Evolutionary conservation across 108 stramenopile species (phyloP).

Genomic region (Cyclotella distinguenda): DNA sequence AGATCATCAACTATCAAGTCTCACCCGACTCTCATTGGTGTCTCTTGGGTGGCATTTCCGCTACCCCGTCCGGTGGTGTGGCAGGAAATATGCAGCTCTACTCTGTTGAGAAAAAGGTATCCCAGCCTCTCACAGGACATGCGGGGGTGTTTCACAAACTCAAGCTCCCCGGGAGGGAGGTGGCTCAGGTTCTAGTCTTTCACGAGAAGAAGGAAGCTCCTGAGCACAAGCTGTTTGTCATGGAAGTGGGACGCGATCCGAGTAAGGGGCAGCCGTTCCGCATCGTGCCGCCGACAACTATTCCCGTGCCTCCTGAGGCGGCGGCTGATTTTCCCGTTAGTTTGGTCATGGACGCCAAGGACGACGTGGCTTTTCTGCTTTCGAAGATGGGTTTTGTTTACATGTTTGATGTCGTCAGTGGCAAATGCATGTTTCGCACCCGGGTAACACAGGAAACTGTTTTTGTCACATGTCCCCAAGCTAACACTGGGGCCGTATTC

Average conservation of each 20-base stretch:
- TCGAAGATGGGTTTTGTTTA: slow-evolving; percentile 98
- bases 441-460: slow-evolving; percentile 96
- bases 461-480: slow-evolving; percentile 90
- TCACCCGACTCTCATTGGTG: slow-evolving; percentile 97
- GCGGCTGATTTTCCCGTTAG: slow-evolving; percentile 96
- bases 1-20: slow-evolving; percentile 98
- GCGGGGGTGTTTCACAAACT: slow-evolving; percentile 91
- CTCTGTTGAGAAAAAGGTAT: slow-evolving; percentile 93
- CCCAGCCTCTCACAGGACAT: slow-evolving; percentile 95
- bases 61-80: slow-evolving; percentile 68
- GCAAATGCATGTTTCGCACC: slow-evolving; percentile 94
- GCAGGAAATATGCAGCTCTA: slow-evolving; percentile 99
- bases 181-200: slow-evolving; percentile 94
- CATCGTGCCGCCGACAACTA: slow-evolving; percentile 78
- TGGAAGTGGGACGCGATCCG: slow-evolving; percentile 98
- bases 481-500: slow-evolving; percentile 82
- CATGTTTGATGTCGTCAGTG: slow-evolving; percentile 97
- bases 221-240: slow-evolving; percentile 87
- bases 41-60: slow-evolving; percentile 92
- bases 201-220: slow-evolving; percentile 95
- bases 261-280: slow-evolving; percentile 91
- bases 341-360: slow-evolving; percentile 82
- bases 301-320: slow-evolving; percentile 96
- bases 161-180: slow-evolving; percentile 86
- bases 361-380: slow-evolving; percentile 94